A percentile compares a stretch with the other conserved stretches of the same genome.
These are phyloP conservation scores for Phytophthora pluvialis DNA, from an alignment of 352 stramenopile species.

Conservation along the genomic window DNA sequence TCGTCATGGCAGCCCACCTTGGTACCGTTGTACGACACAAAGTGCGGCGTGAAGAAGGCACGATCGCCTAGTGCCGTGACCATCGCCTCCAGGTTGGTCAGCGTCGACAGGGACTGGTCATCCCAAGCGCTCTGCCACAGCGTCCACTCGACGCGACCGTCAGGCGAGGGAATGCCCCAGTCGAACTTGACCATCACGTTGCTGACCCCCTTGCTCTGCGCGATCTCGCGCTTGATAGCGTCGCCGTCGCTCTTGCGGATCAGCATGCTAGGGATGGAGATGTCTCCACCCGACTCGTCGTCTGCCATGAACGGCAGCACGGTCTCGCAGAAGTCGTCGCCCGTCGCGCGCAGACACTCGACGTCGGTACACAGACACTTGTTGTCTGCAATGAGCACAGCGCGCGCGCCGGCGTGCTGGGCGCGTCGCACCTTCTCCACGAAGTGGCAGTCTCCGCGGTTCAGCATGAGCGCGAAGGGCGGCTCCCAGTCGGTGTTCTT, in stretches of 20 bases:
- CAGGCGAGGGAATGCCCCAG: conserved; percentile 93
- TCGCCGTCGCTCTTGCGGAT: conserved; percentile 96
- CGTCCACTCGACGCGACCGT: conserved; percentile 97
- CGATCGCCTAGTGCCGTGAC: conserved; percentile 88
- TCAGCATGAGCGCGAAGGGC: conserved; percentile 96
- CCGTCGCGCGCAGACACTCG: conserved; percentile 71
- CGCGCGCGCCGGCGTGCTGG: conserved; percentile 93
- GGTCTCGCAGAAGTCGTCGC: conserved; percentile 88
- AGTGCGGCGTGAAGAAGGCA: conserved; percentile 96
- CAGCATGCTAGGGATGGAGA: conserved; percentile 97
- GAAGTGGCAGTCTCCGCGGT: conserved; percentile 97
- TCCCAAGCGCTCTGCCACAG: conserved; percentile 97
- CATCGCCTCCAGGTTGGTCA: conserved; percentile 88
- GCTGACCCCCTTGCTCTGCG: conserved; percentile 86
- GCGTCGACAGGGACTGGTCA: conserved; percentile 71
- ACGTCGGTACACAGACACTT: conserved; percentile 94
- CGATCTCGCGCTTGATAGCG: conserved; percentile 90
- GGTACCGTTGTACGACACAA: conserved; percentile 96
- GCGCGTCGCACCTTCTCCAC: conserved; percentile 94
- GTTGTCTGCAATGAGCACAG: conserved; percentile 97
- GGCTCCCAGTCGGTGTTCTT: conserved; percentile 82
- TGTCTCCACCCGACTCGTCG: conserved; percentile 96
- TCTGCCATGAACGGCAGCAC: conserved; percentile 92
- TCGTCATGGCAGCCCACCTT: conserved; percentile 91
- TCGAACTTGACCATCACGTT: conserved; percentile 96